A percentile compares a stretch with the other conserved stretches of the same genome.
Conservation (phyloP, 306 rosid genomes). For the Cicer pinnatifidum region DNA sequence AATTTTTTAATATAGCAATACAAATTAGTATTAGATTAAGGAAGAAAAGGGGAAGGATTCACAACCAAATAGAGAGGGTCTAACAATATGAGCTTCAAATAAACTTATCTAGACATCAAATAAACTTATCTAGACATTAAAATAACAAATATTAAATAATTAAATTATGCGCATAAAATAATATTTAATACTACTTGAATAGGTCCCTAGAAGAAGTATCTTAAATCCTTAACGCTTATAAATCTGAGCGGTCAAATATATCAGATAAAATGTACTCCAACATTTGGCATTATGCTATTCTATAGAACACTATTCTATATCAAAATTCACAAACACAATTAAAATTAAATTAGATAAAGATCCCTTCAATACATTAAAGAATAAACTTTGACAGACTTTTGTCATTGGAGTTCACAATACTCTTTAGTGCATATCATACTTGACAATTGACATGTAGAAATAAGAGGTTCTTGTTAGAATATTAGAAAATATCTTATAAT, state of each 20-base stretch:
- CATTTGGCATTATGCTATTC: background rate
- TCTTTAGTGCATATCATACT: constrained; percentile 20
- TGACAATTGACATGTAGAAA: background rate
- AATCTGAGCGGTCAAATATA: background rate
- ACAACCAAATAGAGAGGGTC: constrained; percentile 8
- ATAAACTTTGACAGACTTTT: background rate
- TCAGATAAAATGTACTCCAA: constrained; percentile 28
- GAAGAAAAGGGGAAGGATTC: background rate
- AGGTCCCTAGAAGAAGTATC: constrained; percentile 3
- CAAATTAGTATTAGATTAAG: background rate
- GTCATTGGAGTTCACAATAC: background rate
- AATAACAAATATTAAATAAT: background rate
- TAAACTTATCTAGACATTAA: constrained; percentile 11
- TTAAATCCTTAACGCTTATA: background rate
- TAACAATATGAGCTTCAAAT: constrained; percentile 15
- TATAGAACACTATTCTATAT: background rate
- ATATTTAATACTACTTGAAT: constrained; percentile 16
- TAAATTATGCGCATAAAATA: background rate
- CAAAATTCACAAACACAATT: constrained; percentile 19
- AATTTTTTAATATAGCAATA: constrained; percentile 7
- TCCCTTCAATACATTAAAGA: too few species aligned
- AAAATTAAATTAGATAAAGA: background rate
- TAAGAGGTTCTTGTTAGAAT: constrained; percentile 18
- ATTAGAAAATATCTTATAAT: too few species aligned
- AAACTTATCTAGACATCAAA: constrained; percentile 2